Base-by-base conservation (phyloP, 257 asterid genomes). In the Solanum corneliomulleri region DNA sequence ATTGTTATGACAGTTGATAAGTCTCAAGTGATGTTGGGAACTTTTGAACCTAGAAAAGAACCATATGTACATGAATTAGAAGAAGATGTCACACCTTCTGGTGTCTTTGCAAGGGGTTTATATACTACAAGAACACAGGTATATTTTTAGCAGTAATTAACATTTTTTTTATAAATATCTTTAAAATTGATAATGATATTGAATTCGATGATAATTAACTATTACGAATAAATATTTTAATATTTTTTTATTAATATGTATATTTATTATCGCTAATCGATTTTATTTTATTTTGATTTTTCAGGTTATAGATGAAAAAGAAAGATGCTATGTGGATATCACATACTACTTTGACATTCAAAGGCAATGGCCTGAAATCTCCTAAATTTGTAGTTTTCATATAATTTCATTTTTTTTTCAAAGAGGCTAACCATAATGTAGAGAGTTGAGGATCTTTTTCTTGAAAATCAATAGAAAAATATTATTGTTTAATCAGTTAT, bases 61-160 rank as follows among this genome's bases (percentile, higher is more conserved):
- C 91, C 96, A 31, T 90, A 92, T 21, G 75, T 31, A n/a, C 87
- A 89, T 64, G 89, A 90, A 87, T 58, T 90, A 5, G 88, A 74
- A 70, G 96, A 93, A 87, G 94, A 92, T 45, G 91, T 89, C 4
- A 72, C 93, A 70, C 96, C 95, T 29, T 80, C 88, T 18, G 96
- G 96, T 25, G 85, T 93, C 15, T 90, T 93, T 77, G 91, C 92
- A 1, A 85, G 96, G 85, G 95, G 96, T 42, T 42, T 87, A 84
- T 93, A 92, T 83, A 87, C 93, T 20, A 94, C 96, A 37, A 92
- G 91, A 89, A 90, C 90, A 66, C 91, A 92, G 94, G 95, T 92
- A 52, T 52, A 18, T 7, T 52, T 52, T 52, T 52, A 52, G 62
- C n/a, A 0, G 1, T 0, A 52, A 52, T 52, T 52, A 18, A 18